A percentile compares a stretch with the other conserved stretches of the same genome.
Evolutionary conservation across 2,329 filamentous ascomycete genomes (phyloP).

Genomic region (Colletotrichum sidae): DNA sequence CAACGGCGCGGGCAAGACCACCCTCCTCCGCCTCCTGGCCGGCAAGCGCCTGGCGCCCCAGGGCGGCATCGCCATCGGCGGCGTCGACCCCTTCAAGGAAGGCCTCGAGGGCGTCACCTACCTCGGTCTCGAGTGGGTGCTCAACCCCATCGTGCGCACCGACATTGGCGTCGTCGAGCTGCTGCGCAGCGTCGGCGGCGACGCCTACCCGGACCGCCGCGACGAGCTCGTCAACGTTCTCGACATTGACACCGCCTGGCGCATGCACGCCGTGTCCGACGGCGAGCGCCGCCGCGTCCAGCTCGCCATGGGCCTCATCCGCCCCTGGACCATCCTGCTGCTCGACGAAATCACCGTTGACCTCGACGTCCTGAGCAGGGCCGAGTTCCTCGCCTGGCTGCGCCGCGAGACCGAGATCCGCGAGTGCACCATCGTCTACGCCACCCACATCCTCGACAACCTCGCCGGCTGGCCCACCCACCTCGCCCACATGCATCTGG

Average conservation of each 20-base stretch:
- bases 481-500: conserved; percentile 94
- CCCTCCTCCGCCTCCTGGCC: conserved; percentile 90
- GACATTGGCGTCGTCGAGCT: conserved; percentile 94
- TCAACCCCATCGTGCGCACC: conserved; percentile 94
- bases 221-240: conserved; percentile 90
- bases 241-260: conserved; percentile 92
- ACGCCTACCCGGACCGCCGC: conserved; percentile 82
- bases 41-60: conserved; percentile 92
- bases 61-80: conserved; percentile 79
- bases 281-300: conserved; percentile 93
- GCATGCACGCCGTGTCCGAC: conserved; percentile 95
- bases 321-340: conserved; percentile 91
- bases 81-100: conserved; percentile 91
- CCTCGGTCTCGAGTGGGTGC: conserved; percentile 96
- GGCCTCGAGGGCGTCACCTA: conserved; percentile 95
- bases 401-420: conserved; percentile 86
- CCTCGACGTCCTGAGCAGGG: conserved; percentile 86
- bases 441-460: conserved; percentile 97
- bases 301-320: conserved; percentile 92
- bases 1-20: conserved; percentile 98
- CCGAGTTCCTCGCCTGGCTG: conserved; percentile 87
- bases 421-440: conserved; percentile 93
- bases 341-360: conserved; percentile 98
- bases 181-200: conserved; percentile 85
- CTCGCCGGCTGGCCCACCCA: conserved; percentile 95